Evolutionary conservation across 2,329 filamentous ascomycete species (phyloP).

Genomic region (Xenoacremonium recifei): DNA sequence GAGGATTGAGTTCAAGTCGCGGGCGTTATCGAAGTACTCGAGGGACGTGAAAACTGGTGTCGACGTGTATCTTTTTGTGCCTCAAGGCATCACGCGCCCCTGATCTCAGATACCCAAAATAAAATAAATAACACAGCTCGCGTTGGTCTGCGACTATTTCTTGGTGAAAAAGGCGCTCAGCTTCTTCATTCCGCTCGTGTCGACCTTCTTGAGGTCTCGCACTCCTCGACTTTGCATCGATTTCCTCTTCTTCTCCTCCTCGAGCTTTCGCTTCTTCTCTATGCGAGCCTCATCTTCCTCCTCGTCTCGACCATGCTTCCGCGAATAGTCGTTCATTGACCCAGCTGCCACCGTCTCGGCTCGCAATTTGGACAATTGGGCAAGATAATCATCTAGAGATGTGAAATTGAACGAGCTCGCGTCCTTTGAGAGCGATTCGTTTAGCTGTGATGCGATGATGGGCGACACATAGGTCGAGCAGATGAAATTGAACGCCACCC

Average conservation of each 20-base stretch:
- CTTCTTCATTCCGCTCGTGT: constrained; percentile 94
- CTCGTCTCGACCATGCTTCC: constrained; percentile 66
- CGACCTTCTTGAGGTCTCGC: constrained; percentile 81
- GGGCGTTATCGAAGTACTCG: constrained; percentile 33
- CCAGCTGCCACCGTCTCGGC: constrained; percentile 70
- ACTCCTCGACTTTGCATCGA: constrained; percentile 71
- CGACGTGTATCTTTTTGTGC: not conserved
- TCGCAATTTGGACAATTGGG: constrained; percentile 63
- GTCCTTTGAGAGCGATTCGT: constrained; percentile 36
- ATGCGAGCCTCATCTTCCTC: constrained; percentile 63
- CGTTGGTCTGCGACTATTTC: constrained; percentile 34
- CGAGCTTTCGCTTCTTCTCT: constrained; percentile 81
- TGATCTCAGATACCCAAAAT: constrained; percentile 29
- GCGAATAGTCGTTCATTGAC: constrained; percentile 66
- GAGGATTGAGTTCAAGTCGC: constrained; percentile 31
- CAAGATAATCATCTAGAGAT: constrained; percentile 68
- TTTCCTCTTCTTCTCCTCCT: constrained; percentile 87
- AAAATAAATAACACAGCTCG: constrained; percentile 12
- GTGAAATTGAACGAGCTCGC: constrained; percentile 58
- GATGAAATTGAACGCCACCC: constrained; percentile 64
- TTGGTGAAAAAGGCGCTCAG: constrained; percentile 93
- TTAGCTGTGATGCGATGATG: constrained; percentile 41
- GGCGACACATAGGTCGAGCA: constrained; percentile 58
- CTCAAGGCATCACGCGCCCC: constrained; percentile 12
- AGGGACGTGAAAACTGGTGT: constrained; percentile 13